Conservation (phyloP, 2,329 filamentous ascomycete genomes). For the Cytospora chrysosperma region DNA sequence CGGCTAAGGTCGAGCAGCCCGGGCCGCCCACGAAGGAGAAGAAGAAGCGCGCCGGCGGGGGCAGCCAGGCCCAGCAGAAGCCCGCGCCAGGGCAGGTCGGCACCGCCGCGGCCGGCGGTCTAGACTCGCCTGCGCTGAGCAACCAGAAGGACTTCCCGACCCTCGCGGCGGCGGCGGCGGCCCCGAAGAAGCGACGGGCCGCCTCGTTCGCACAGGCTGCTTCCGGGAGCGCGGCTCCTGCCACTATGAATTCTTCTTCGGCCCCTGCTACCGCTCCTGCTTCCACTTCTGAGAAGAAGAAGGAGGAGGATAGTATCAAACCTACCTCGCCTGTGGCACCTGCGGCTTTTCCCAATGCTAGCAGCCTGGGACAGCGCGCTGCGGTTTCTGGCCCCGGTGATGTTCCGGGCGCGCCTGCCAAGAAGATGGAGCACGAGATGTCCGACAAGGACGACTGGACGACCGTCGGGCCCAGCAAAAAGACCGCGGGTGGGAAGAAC, state of each 20-base stretch:
- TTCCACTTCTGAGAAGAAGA: background rate
- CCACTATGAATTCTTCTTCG: background rate
- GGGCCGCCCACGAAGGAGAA: conserved; percentile 17
- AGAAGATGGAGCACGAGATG: background rate
- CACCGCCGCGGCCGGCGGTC: background rate
- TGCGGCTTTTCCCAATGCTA: background rate
- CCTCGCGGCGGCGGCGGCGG: conserved; percentile 5
- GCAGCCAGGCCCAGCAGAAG: background rate
- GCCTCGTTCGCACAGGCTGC: conserved; percentile 10
- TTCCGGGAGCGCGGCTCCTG: background rate
- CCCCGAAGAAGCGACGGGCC: conserved; percentile 7
- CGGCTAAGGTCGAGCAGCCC: conserved; percentile 11
- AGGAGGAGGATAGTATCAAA: background rate
- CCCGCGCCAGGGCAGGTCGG: background rate
- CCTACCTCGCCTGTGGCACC: background rate
- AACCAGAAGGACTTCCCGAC: conserved; percentile 13
- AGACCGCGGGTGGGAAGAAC: conserved; percentile 9
- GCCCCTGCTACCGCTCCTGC: background rate
- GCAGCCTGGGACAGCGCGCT: background rate
- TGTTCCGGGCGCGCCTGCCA: background rate
- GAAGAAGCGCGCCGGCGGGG: background rate
- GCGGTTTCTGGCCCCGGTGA: background rate
- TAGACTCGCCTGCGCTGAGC: background rate
- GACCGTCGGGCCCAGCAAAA: conserved; percentile 15
- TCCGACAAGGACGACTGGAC: conserved; percentile 5